A percentile compares a stretch with the other conserved stretches of the same genome.
These are phyloP conservation scores for Nectriaceae sp. DNA, from an alignment of 2,329 filamentous ascomycete species.

Conservation along the genomic window DNA sequence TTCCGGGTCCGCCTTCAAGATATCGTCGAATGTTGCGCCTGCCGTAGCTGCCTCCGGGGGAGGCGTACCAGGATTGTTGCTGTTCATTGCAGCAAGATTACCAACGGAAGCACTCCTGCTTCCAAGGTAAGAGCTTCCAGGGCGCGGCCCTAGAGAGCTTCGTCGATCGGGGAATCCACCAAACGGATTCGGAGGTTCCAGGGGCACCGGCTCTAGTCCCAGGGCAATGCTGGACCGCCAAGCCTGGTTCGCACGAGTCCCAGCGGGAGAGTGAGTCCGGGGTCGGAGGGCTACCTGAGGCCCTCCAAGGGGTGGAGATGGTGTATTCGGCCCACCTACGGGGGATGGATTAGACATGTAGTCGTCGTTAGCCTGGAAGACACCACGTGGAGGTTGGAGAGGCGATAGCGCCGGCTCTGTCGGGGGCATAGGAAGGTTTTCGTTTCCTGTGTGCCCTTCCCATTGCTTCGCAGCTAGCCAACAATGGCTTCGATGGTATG, in stretches of 20 bases:
- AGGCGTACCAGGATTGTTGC: constrained; percentile 16
- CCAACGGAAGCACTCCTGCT: constrained; percentile 37
- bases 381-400: constrained; percentile 38
- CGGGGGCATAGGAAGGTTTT: constrained; percentile 21
- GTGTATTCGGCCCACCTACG: constrained; percentile 26
- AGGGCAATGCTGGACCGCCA: constrained; percentile 46
- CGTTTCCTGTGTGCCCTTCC: constrained; percentile 40
- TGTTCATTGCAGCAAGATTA: constrained; percentile 34
- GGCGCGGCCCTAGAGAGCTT: constrained; percentile 37
- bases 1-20: constrained; percentile 39
- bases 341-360: constrained; percentile 24
- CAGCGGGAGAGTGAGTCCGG: constrained; percentile 41
- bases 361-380: constrained; percentile 36
- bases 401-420: constrained; percentile 40
- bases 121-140: constrained; percentile 32
- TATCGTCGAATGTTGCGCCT: constrained; percentile 51
- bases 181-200: constrained; percentile 35
- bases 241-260: constrained; percentile 35
- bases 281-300: constrained; percentile 38
- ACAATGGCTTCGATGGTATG: constrained; percentile 59
- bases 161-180: constrained; percentile 32
- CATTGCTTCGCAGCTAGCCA: constrained; percentile 56
- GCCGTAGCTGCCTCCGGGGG: constrained; percentile 26
- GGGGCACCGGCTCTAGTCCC: constrained; percentile 45
- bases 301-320: constrained; percentile 29